Evolutionary conservation across 495 filamentous ascomycete genomes (phyloP).

Genomic region (Letharia columbiana): DNA sequence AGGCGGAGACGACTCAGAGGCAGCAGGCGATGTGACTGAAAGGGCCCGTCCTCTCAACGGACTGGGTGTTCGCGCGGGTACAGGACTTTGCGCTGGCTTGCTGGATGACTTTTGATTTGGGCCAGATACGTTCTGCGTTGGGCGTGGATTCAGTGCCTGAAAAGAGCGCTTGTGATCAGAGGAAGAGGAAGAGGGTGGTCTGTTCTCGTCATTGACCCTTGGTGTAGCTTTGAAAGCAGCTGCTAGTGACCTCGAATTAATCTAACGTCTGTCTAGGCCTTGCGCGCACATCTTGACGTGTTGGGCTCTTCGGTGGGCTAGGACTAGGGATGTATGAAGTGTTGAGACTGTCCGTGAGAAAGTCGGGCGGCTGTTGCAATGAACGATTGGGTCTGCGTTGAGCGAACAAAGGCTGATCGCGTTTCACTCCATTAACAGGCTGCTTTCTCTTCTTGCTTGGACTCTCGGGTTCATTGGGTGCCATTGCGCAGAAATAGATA

Average conservation of each 20-base stretch:
- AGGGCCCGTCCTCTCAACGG: slow-evolving; percentile 20
- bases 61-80: slow-evolving; percentile 20
- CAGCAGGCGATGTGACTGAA: slow-evolving; percentile 25
- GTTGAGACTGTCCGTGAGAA: slow-evolving; percentile 26
- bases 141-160: slow-evolving; percentile 10
- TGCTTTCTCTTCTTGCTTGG: slow-evolving; percentile 20
- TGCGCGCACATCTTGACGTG: slow-evolving; percentile 15
- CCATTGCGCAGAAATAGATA: slow-evolving; percentile 10
- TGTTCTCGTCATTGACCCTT: slow-evolving; percentile 15
- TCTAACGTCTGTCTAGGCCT: slow-evolving; percentile 19
- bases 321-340: slow-evolving; percentile 23
- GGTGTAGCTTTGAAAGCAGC: slow-evolving; percentile 20
- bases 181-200: slow-evolving; percentile 11
- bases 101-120: slow-evolving; percentile 1
- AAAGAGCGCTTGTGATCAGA: slow-evolving; percentile 8
- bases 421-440: slow-evolving; percentile 17
- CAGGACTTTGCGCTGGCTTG: slow-evolving; percentile 1
- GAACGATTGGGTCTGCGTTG: slow-evolving; percentile 15
- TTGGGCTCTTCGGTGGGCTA: slow-evolving; percentile 18
- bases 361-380: slow-evolving; percentile 26
- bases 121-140: slow-evolving; percentile 7
- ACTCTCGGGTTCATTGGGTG: slow-evolving; percentile 13
- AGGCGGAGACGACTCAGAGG: slow-evolving; percentile 35
- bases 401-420: slow-evolving; percentile 24
- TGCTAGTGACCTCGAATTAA: slow-evolving; percentile 16